Evolutionary conservation across 2,329 filamentous ascomycete species (phyloP), one percentile per base, ranked within the genome.

Genomic region (Hypoxylon sp.): DNA sequence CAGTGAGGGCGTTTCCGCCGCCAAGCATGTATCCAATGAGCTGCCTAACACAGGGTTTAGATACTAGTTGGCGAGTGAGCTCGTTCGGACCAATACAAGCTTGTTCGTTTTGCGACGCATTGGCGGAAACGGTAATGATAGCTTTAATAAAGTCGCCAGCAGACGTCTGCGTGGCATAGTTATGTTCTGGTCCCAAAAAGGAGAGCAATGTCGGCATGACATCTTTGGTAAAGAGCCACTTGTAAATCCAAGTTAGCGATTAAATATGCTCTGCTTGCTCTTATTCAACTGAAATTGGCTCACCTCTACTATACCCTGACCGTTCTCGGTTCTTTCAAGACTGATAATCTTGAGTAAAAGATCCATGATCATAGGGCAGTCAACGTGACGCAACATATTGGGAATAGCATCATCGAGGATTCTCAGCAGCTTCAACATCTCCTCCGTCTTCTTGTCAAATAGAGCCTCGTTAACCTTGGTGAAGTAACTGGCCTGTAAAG

Each of bases 51-150:
- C 94, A 98, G 15, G 87, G 79, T 65, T 91, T 87, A 0, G 95
- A 98, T 1, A 99, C 95, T 3, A 99, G 85, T 78, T 99, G 93
- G 41, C 95, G 89, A 4, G 95, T 99, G 51, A 99, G 86, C 75
- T 97, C 95, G 76, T 99, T 99, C 3, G 95, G 95, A 3, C 95
- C 95, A 75, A 99, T 98, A 73, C 96, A 97, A n/a, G 94, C 95
- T 76, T 97, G 94, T 74, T 99, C 95, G 73, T 97, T 97, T 71
- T 97, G 95, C 1, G 94, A 97, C 2, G 95, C 95, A 74, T 99
- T 99, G 64, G 95, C 95, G 1, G 95, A 98, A 61, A 99, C 97
- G 24, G 95, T 99, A 70, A 99, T 98, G 75, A 99, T 97, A 43
- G 95, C 95, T 78, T 99, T 99, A 72, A 99, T 86, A 71, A 99